Base-by-base conservation (phyloP, 1,284 basidiomycete species). In the Marasmius oreades region DNA sequence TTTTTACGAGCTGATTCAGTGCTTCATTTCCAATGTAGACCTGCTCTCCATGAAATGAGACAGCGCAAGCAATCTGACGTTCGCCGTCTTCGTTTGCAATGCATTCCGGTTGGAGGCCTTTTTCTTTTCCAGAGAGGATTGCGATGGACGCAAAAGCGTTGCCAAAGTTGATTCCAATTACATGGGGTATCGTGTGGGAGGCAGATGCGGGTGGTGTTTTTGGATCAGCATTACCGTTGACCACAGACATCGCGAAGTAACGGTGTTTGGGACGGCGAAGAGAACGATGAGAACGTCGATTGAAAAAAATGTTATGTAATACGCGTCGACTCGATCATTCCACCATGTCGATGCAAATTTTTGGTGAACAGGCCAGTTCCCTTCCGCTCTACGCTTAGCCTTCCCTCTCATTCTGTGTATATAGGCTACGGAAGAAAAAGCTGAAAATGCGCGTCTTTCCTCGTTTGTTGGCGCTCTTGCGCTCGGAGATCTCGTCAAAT, bases 11-110 rank as follows among this genome's bases (percentile, higher is more conserved):
- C 70, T 99, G 96, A 10, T 87, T 90, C 67, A 90, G 93, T 52
- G 96, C 96, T 69, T 95, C 93, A 74, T 94, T 97, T 64, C 96
- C 96, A 55, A 97, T 90, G 77, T 99, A 98, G 3, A 50, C 7
- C 92, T 95, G 66, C 3, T 93, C 90, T 23, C 92, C 95, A 60
- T 88, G 86, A 73, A 96, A 99, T 0, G 95, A 87, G 59, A 99
- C 81, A 42, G 94, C 93, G 67, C 92, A 95, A 0, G 95, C 95
- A 67, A 99, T 97, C 76, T 99, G 97, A 42, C 96, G 88, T 71
- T 98, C 96, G 50, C 96, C 96, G 68, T 98, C 96, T 72, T 99
- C 95, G 72, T 98, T 98, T 23, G 96, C 96, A 62, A 99, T 98
- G 69, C 92, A 95, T 69, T 93, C 91, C 33, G 95, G 87, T 18